Evolutionary conservation across 345 rosid genomes (phyloP), one percentile per base, ranked within the genome.

Genomic region (Salix exigua): DNA sequence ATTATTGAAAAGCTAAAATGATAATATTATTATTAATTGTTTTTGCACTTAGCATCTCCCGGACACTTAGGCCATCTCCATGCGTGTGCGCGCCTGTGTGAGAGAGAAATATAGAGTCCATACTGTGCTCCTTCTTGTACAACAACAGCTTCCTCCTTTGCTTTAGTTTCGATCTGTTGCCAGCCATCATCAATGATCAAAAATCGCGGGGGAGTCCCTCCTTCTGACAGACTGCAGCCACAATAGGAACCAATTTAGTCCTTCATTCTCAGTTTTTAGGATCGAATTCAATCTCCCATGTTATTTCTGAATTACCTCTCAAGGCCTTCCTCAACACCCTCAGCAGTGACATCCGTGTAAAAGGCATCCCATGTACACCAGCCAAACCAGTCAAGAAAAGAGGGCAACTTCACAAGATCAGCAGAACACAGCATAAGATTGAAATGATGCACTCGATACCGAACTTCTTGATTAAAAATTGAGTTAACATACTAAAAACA

Each of bases 361-460:
- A 92, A 96, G 18, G 99, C 99, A 79, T 96, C 98, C 99, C 99
- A 96, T n/a, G 99, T 96, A 89, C 99, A 96, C 99, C 99, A 96
- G 74, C 99, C 98, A 80, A 96, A 93, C 97, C 98, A 96, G 79
- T 96, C 97, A 46, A 92, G 86, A 82, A 96, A 87, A 76, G 94
- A 85, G 78, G 98, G 98, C 85, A 93, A 75, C 97, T 96, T 71
- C 35, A 78, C 26, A 69, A 23, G 77, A 68, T 42, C 50, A 79
- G 68, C 40, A 60, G 63, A 55, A 61, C 19, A 81, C 78, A 66
- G 40, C 70, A 72, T 76, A 40, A 61, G 76, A 61, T 71, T 63
- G 42, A 16, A 62, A 53, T 46, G 2, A 13, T 40, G 31, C 7
- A 62, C 44, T 42, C 11, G 28, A 5, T 23, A 48, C n/a, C 2